Base-by-base conservation (phyloP, 2,329 filamentous ascomycete genomes). In the Colletotrichum tropicicola region DNA sequence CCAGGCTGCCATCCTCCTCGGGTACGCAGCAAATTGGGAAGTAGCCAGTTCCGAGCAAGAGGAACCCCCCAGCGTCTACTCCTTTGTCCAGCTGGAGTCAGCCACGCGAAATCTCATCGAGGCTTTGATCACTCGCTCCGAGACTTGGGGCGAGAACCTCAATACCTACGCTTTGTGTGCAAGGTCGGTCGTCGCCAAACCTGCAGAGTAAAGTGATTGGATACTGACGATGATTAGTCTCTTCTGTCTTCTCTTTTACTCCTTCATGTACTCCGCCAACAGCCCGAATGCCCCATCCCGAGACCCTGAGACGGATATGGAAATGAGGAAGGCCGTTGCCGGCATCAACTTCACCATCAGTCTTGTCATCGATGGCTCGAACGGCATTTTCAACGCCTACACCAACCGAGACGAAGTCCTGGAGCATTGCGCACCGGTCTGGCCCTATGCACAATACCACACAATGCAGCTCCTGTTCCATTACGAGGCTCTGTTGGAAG, bases 311-410 rank as follows among this genome's bases (percentile, higher is more conserved):
- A 65, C 61, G 21, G 70, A 75, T 64, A 70, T 77, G 37, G 73
- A 75, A 25, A 70, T 73, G 32, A 71, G 70, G 35, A 77, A 77
- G 59, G 75, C 75, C 65, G 74, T 77, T 15, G 74, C 75, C 13
- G 76, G 75, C 56, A 71, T 78, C 58, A 78, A 77, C 68, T 78
- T 78, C 59, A 75, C 75, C 56, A 73, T 77, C 35, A 73, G 75
- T 47, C 75, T 78, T 51, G 74, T 78, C 37, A 71, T 73, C 56
- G 75, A 78, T 55, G 75, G 74, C 21, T 77, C 74, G n/a, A 72
- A 72, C 39, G 73, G 76, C 32, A 73, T 77, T 51, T 76, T 77
- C 54, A 70, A 73, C 37, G 73, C 75, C 49, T 73, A 77, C 27
- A 69, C 72, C 21, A 73, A 71, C 37, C 69, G 70, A 10, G 73